Percentiles rank a stretch among this genome's conserved stretches.
Evolutionary conservation across 768 basidiomycete species (phyloP).

Genomic region (Boletus rubescentipes): DNA sequence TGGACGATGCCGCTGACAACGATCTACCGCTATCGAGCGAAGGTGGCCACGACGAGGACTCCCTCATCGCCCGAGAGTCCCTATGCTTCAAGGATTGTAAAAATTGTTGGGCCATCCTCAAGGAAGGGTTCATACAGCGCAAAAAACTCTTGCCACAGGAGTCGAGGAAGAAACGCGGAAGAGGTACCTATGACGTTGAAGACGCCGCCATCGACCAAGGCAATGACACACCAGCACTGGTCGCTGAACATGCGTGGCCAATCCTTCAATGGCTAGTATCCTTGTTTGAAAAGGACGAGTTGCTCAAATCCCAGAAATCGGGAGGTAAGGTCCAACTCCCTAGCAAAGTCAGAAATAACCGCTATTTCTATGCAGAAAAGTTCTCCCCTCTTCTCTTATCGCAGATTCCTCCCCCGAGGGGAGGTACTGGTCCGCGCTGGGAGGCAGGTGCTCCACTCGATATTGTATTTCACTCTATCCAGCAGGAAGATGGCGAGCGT

Average conservation of each 20-base stretch:
- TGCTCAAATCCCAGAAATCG: conserved; percentile 29
- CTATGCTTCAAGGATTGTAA: conserved; percentile 51
- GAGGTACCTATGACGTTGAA: conserved; percentile 25
- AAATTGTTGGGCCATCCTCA: conserved; percentile 62
- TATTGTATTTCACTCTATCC: conserved; percentile 40
- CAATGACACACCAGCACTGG: conserved; percentile 28
- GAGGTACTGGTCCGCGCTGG: conserved; percentile 50
- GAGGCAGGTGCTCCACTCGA: conserved; percentile 53
- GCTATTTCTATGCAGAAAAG: conserved; percentile 27
- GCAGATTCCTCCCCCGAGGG: conserved; percentile 57
- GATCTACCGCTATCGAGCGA: conserved; percentile 3
- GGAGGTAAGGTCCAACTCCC: conserved; percentile 20
- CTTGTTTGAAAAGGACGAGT: conserved; percentile 70
- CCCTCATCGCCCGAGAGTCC: conserved; percentile 55
- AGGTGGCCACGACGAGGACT: conserved; percentile 48
- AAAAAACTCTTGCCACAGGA: conserved; percentile 22
- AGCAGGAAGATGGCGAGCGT: conserved; percentile 31
- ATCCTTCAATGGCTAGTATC: conserved; percentile 66
- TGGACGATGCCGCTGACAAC: conserved; percentile 12
- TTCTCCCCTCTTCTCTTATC: conserved; percentile 55
- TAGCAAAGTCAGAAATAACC: conserved; percentile 10
- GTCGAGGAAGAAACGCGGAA: conserved; percentile 34
- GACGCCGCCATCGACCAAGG: conserved; percentile 24
- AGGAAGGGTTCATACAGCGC: conserved; percentile 49
- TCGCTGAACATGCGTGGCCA: conserved; percentile 68